Percentiles rank a stretch among this genome's conserved stretches.
These are phyloP conservation scores for Cronartium ribicola DNA, from an alignment of 1,284 basidiomycete genomes.

Conservation along the genomic window DNA sequence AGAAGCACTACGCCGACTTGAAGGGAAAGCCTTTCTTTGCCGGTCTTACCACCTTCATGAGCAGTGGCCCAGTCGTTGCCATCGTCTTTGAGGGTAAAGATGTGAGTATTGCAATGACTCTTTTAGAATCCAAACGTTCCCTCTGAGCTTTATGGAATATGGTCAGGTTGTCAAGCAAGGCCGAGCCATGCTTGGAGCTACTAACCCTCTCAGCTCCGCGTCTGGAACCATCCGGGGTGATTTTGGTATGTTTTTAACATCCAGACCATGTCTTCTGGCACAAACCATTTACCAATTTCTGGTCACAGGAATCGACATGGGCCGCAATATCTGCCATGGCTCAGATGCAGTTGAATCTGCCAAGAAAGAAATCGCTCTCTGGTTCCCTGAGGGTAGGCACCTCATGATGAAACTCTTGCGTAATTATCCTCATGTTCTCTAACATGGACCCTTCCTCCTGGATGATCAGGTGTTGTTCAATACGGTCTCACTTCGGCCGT, in stretches of 20 bases:
- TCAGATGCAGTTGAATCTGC: slow-evolving; percentile 61
- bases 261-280: slow-evolving; percentile 39
- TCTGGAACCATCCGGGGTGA: slow-evolving; percentile 60
- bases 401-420: background rate
- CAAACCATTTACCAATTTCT: slow-evolving; percentile 16
- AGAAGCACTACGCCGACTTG: slow-evolving; percentile 92
- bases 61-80: slow-evolving; percentile 86
- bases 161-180: slow-evolving; percentile 71
- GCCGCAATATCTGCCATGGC: slow-evolving; percentile 87
- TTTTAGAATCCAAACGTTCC: background rate
- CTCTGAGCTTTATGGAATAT: background rate
- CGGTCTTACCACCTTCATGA: slow-evolving; percentile 81
- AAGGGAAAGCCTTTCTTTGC: slow-evolving; percentile 87
- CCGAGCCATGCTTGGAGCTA: slow-evolving; percentile 69
- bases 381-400: slow-evolving; percentile 53
- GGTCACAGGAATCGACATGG: slow-evolving; percentile 45
- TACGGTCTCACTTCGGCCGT: slow-evolving; percentile 28
- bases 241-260: slow-evolving; percentile 11
- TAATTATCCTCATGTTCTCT: slow-evolving; percentile 46
- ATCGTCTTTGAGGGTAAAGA: slow-evolving; percentile 95
- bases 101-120: slow-evolving; percentile 43
- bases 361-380: slow-evolving; percentile 60
- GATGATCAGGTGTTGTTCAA: slow-evolving; percentile 32
- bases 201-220: slow-evolving; percentile 87
- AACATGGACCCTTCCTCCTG: background rate